Evolutionary conservation across 2,329 filamentous ascomycete species (phyloP).

Genomic region (Didymella glomerata): DNA sequence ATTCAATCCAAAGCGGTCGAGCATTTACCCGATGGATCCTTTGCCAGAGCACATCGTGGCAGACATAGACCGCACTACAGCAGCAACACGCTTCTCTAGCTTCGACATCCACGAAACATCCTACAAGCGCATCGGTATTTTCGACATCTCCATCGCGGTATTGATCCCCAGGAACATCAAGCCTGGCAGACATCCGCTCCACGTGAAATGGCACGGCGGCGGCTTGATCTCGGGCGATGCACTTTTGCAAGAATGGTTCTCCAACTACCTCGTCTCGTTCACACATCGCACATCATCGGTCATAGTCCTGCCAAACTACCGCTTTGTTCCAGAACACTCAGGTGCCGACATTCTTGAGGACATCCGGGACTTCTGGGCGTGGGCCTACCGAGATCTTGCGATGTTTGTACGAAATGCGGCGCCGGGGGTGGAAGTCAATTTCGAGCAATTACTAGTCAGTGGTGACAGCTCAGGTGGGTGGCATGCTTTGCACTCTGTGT

Average conservation of each 20-base stretch:
- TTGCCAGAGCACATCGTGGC: neutral
- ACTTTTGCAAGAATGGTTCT: conserved; percentile 22
- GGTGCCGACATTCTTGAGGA: conserved; percentile 56
- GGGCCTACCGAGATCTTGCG: conserved; percentile 44
- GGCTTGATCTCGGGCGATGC: conserved; percentile 38
- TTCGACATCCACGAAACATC: conserved; percentile 47
- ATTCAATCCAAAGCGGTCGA: neutral
- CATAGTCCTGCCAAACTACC: conserved; percentile 56
- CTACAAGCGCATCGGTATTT: conserved; percentile 48
- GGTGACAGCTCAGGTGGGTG: conserved; percentile 44
- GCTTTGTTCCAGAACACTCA: conserved; percentile 57
- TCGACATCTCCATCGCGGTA: conserved; percentile 40
- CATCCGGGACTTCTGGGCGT: conserved; percentile 56
- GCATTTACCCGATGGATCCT: neutral
- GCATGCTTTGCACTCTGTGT: conserved; percentile 30
- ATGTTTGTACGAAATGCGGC: conserved; percentile 4
- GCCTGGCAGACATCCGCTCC: conserved; percentile 34
- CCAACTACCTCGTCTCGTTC: conserved; percentile 43
- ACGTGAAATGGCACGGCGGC: conserved; percentile 53
- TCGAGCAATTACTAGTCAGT: conserved; percentile 29
- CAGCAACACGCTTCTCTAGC: conserved; percentile 32
- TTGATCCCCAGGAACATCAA: conserved; percentile 43
- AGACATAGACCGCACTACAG: conserved; percentile 1
- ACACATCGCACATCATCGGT: conserved; percentile 51
- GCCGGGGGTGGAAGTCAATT: conserved; percentile 15